Base-by-base conservation (phyloP, 805 yeast genomes). In the Kuraishia borneana region DNA sequence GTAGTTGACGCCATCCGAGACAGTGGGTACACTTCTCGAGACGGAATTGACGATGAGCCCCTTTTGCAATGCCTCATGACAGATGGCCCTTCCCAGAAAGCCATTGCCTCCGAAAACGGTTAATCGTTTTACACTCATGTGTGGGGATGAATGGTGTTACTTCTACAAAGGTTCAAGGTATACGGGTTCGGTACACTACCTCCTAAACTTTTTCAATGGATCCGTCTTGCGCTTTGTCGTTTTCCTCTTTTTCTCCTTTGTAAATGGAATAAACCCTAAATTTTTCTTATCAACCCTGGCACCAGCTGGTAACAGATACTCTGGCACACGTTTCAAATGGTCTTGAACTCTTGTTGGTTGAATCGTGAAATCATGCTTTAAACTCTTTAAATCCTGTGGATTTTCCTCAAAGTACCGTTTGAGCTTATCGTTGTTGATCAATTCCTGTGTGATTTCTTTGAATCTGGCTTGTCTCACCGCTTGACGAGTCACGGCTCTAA, bases 391-490 rank as follows among this genome's bases (percentile, higher is more conserved):
- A 58, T 92, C 98, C 51, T 84, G 94, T 6, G 98, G 98, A 52
- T 92, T 92, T 51, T 92, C 97, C 56, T 89, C 96, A 53, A 92
- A 92, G 59, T 85, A 95, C 51, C 96, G 72, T 58, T 87, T 85
- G 53, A 92, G 70, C 52, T 84, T 87, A 38, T 85, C 96, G 45
- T 94, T 83, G 30, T 89, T 74, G 41, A 92, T 63, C 53, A 92
- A 65, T 56, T 92, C 97, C 44, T 77, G 72, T 54, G 83, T 83
- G 54, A 89, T 68, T 52, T 92, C 98, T 54, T 76, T 82, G 37
- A 87, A 70, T 49, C 97, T 73, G 1, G 97, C 97, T 50, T 92
- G 96, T 57, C 96, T 76, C 18, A 92, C 74, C 1, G 95, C 83
- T 7, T 81, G 78, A 37, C 74, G 74, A 0, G 98, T 92, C 18